Evolutionary conservation across 2,329 filamentous ascomycete species (phyloP).

Genomic region (Truncatella angustata): DNA sequence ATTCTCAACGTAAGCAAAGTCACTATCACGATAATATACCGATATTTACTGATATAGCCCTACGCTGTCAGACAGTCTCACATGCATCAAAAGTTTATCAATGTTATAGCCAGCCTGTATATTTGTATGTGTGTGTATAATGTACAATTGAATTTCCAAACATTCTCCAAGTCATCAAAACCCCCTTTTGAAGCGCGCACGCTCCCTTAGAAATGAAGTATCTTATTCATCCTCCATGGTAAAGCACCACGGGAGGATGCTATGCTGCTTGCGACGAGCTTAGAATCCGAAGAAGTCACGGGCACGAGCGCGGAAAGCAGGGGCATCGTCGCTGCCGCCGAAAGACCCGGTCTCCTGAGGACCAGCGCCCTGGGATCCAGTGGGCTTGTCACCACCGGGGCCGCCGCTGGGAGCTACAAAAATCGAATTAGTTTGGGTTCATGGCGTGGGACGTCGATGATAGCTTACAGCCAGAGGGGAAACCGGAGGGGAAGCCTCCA

Average conservation of each 20-base stretch:
- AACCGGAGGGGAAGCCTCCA: neutral
- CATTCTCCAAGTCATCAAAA: neutral
- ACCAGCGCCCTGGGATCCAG: conserved; percentile 4
- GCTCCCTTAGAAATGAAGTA: neutral
- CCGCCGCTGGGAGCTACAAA: no score
- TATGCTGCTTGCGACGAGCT: neutral
- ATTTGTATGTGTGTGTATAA: neutral
- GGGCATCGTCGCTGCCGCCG: neutral
- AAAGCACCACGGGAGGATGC: neutral
- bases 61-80: no score
- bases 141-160: conserved; percentile 3
- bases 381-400: no score
- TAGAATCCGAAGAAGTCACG: conserved; percentile 5
- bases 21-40: no score
- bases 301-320: conserved; percentile 2
- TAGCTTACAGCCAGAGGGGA: neutral
- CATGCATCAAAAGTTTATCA: neutral
- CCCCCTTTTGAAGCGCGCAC: neutral
- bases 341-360: conserved; percentile 1
- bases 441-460: no score
- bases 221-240: neutral
- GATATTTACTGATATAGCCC: no score
- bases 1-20: no score
- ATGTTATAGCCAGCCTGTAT: neutral
- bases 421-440: no score